These are phyloP conservation scores for Trichoderma aggressivum DNA, from an alignment of 2,329 filamentous ascomycete genomes.

Conservation along the genomic window DNA sequence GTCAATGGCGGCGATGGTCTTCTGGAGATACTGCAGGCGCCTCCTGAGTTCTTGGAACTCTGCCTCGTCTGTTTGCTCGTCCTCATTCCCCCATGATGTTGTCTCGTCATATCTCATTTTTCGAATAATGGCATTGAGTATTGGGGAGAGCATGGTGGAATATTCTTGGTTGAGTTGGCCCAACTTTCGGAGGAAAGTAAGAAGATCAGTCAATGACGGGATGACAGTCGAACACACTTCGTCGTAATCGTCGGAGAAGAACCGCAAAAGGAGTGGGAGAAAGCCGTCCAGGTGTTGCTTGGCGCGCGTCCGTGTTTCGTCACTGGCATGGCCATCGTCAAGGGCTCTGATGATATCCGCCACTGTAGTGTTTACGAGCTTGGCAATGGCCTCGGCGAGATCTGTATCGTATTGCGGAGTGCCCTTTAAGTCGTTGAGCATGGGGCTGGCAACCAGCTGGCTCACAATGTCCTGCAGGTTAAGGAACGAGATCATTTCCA, in stretches of 20 bases:
- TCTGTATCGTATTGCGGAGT: slow-evolving; percentile 92
- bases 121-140: slow-evolving; percentile 84
- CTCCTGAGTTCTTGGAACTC: slow-evolving; percentile 95
- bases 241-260: slow-evolving; percentile 97
- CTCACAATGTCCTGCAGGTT: slow-evolving; percentile 82
- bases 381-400: slow-evolving; percentile 89
- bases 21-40: slow-evolving; percentile 83
- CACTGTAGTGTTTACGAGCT: slow-evolving; percentile 87
- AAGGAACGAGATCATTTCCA: slow-evolving; percentile 87
- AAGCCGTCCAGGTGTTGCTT: slow-evolving; percentile 81
- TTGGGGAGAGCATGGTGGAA: slow-evolving; percentile 77
- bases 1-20: slow-evolving; percentile 86
- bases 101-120: slow-evolving; percentile 99
- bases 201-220: slow-evolving; percentile 83
- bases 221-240: slow-evolving; percentile 97
- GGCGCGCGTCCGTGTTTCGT: slow-evolving; percentile 67
- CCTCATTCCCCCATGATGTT: slow-evolving; percentile 86
- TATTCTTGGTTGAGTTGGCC: slow-evolving; percentile 71
- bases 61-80: slow-evolving; percentile 92
- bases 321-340: slow-evolving; percentile 61
- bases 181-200: slow-evolving; percentile 84
- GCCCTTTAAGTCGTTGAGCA: slow-evolving; percentile 72
- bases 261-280: slow-evolving; percentile 80
- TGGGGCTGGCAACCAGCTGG: slow-evolving; percentile 79
- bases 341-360: slow-evolving; percentile 84